Conservation (phyloP, 2,329 filamentous ascomycete genomes). For the Colletotrichum graminicola region DNA sequence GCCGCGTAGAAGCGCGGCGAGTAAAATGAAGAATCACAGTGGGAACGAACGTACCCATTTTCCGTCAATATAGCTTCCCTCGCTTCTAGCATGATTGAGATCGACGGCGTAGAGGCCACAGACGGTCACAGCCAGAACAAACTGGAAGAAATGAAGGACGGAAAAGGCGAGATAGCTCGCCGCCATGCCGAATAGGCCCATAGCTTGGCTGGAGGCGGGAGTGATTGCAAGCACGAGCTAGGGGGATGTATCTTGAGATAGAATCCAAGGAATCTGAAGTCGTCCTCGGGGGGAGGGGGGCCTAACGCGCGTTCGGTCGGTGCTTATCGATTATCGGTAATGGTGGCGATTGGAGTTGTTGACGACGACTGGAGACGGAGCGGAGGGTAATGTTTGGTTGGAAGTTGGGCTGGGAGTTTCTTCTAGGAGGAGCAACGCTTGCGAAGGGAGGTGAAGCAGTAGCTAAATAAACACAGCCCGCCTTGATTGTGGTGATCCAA, state of each 20-base stretch:
- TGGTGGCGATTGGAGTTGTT: not conserved
- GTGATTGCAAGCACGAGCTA: not conserved
- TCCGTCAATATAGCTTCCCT: slow-evolving; percentile 65
- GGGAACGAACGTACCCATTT: slow-evolving; percentile 73
- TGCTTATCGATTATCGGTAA: not conserved
- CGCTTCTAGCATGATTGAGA: slow-evolving; percentile 66
- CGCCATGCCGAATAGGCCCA: slow-evolving; percentile 60
- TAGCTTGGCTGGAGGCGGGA: slow-evolving; percentile 45
- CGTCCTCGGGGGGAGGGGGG: not conserved
- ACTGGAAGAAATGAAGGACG: slow-evolving; percentile 78
- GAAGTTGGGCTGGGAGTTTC: not conserved
- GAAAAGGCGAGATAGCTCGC: slow-evolving; percentile 68
- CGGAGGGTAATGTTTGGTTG: too few species aligned
- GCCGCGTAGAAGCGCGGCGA: not conserved
- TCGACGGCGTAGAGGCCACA: slow-evolving; percentile 83
- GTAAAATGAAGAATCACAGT: not conserved
- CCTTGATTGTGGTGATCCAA: not conserved
- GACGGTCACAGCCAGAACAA: slow-evolving; percentile 81
- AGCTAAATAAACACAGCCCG: not conserved
- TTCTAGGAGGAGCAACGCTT: not conserved
- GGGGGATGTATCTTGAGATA: not conserved
- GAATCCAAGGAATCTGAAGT: not conserved
- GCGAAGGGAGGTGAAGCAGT: not conserved
- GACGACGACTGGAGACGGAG: not conserved
- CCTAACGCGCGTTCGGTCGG: not conserved